Percentiles rank a stretch among this genome's conserved stretches.
phyloP scores from a whole-genome alignment of 2,329 filamentous ascomycete genomes.

The Incumbomyces delicatus region DNA sequence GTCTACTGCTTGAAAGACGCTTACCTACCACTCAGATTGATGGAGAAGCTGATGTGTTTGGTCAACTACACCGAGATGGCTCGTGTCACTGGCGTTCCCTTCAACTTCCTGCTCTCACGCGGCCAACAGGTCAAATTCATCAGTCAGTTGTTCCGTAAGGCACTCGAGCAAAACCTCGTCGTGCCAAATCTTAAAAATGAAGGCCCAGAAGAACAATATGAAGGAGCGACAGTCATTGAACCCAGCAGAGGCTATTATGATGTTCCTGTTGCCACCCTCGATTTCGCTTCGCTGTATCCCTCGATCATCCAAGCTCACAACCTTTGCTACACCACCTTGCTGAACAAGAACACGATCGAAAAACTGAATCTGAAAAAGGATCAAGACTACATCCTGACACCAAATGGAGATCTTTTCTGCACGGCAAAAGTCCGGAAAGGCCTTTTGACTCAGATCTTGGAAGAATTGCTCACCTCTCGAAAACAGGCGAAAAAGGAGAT shows the following conservation, averaged over 20 bases:
- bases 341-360: conserved; percentile 69
- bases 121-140: conserved; percentile 97
- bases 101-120: conserved; percentile 83
- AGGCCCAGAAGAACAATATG: conserved; percentile 75
- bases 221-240: conserved; percentile 96
- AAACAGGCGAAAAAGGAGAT: conserved; percentile 91
- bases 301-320: conserved; percentile 99
- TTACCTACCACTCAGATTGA: conserved; percentile 82
- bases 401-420: conserved; percentile 87
- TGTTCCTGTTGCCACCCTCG: conserved; percentile 87
- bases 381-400: conserved; percentile 92
- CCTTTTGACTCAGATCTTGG: conserved; percentile 85
- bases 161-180: conserved; percentile 82
- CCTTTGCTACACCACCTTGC: conserved; percentile 87
- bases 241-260: conserved; percentile 88
- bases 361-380: conserved; percentile 70
- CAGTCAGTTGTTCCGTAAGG: conserved; percentile 93
- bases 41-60: conserved; percentile 97
- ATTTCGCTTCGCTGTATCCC: conserved; percentile 97
- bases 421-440: conserved; percentile 85
- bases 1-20: conserved; percentile 97
- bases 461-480: conserved; percentile 81
- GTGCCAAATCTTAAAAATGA: conserved; percentile 76
- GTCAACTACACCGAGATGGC: conserved; percentile 99
- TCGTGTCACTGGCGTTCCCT: conserved; percentile 95